phyloP scores from a whole-genome alignment of 2,329 filamentous ascomycete genomes.

The Phyllosticta citrichinensis region DNA sequence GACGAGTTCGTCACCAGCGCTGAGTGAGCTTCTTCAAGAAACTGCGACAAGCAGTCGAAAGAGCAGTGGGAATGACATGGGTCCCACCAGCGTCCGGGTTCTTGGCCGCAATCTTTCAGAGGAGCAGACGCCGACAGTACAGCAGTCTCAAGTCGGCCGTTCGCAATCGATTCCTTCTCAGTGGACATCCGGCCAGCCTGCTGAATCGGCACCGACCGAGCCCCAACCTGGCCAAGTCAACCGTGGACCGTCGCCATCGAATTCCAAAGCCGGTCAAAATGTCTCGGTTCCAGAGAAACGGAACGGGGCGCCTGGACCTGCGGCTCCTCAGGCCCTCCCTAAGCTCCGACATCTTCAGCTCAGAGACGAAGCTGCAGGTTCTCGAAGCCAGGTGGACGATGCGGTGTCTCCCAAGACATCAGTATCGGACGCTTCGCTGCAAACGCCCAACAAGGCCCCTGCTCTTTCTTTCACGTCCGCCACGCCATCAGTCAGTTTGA shows the following conservation, averaged over 20 bases:
- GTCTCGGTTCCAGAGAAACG: not conserved
- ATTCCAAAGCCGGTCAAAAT: not conserved
- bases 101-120: slow-evolving; percentile 1
- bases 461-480: slow-evolving; percentile 29
- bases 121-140: not conserved
- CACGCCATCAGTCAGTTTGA: slow-evolving; percentile 27
- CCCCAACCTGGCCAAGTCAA: slow-evolving; percentile 2
- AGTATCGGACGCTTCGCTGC: not conserved
- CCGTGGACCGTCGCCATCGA: slow-evolving; percentile 2
- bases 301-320: not conserved
- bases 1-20: slow-evolving; percentile 27
- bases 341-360: slow-evolving; percentile 4
- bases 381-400: slow-evolving; percentile 1
- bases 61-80: slow-evolving; percentile 1
- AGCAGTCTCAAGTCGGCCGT: slow-evolving; percentile 1
- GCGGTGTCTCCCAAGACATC: slow-evolving; percentile 7
- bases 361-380: slow-evolving; percentile 1
- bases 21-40: slow-evolving; percentile 8
- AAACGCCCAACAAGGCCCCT: slow-evolving; percentile 20
- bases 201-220: slow-evolving; percentile 1
- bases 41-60: slow-evolving; percentile 5
- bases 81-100: not conserved
- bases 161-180: slow-evolving; percentile 1
- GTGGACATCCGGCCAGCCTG: not conserved
- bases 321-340: not conserved